Conservation (phyloP, 2,329 filamentous ascomycete species). For the Aspergillus caelatus region DNA sequence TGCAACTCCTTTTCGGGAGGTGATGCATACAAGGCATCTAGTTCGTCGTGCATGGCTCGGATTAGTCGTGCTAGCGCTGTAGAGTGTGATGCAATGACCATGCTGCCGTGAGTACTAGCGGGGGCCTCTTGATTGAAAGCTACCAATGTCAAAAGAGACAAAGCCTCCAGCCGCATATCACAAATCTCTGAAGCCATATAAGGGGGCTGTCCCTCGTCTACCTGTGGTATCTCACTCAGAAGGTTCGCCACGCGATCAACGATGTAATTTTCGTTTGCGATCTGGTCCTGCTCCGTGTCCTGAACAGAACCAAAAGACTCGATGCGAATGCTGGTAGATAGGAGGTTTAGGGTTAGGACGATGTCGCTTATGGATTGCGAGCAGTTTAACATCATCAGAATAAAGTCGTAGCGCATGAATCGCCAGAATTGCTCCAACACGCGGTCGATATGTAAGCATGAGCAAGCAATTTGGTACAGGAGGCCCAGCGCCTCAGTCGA, state of each 20-base stretch:
- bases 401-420: conserved; percentile 58
- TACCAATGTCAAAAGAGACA: conserved; percentile 46
- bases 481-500: conserved; percentile 58
- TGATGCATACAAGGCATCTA: conserved; percentile 63
- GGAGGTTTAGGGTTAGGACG: conserved; percentile 55
- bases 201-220: conserved; percentile 46
- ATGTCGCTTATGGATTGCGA: conserved; percentile 61
- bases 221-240: conserved; percentile 56
- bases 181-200: conserved; percentile 44
- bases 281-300: conserved; percentile 41
- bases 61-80: conserved; percentile 75
- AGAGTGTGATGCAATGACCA: conserved; percentile 68
- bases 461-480: conserved; percentile 55
- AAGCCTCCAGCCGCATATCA: conserved; percentile 47
- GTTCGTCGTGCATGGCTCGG: conserved; percentile 71
- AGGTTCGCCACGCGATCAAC: conserved; percentile 61
- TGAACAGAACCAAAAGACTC: conserved; percentile 59
- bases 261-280: conserved; percentile 49
- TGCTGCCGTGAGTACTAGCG: conserved; percentile 60
- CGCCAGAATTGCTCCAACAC: conserved; percentile 57
- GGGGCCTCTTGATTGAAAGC: conserved; percentile 57
- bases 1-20: conserved; percentile 50
- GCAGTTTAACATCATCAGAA: conserved; percentile 61
- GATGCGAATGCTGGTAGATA: conserved; percentile 57
- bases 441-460: conserved; percentile 47